Evolutionary conservation across 2,329 filamentous ascomycete genomes (phyloP), one percentile per base, ranked within the genome.

Genomic region (Penicillium hordei): DNA sequence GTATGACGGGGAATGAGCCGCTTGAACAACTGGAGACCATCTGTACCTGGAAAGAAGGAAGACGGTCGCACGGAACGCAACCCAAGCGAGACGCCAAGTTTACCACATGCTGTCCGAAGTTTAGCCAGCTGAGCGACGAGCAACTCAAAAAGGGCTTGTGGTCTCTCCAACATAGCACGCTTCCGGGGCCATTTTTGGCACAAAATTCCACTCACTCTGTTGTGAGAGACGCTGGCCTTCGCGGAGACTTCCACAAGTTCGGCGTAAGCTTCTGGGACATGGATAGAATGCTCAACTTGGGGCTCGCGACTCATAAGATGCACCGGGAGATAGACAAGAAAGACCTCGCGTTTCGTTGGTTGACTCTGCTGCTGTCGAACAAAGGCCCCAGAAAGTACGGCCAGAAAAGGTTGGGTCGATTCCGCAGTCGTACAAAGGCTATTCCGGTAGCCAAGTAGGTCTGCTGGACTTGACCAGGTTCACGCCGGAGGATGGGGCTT

Each of bases 251-350:
- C 8, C 13, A n/a, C 1, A 31, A 29, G 13, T 51, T 42, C 4
- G 48, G 48, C 1, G 36, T 51, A 1, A 15, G 25, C 19, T 51
- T 51, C n/a, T 51, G 36, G 36, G 25, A 51, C 1, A 5, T 13
- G 1, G 1, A n/a, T 1, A 33, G 13, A 25, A 42, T 43, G 49
- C 1, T 19, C 0, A 0, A 0, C 0, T 25, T 52, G 8, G 38
- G 38, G 9, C 21, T 52, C 2, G 12, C n/a, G 3, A 15, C 12
- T 10, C 5, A 0, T 1, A 3, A 13, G 7, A 13, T 19, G 23
- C 5, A 39, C 13, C 34, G 34, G 0, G 15, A 29, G 1, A 1
- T 2, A 1, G 17, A 39, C 4, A 7, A 6, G 2, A 19, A 5
- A 9, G 38, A 52, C 0, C 12, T 31, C 8, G 27, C 49, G 0